phyloP scores from a whole-genome alignment of 352 stramenopile genomes.

The Phytophthora colocasiae region DNA sequence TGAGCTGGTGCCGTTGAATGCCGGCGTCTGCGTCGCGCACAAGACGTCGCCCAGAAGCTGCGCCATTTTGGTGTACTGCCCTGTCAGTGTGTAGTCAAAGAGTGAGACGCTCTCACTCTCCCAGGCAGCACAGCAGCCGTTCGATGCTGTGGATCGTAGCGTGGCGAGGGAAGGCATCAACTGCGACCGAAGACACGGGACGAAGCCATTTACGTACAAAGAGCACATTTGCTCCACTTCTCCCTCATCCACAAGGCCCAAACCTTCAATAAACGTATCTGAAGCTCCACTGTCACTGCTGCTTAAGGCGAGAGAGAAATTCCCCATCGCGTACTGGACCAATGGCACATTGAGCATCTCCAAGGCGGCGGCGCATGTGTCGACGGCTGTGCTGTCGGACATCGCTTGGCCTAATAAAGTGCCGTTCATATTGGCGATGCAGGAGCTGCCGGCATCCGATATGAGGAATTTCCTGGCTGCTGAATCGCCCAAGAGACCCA shows the following conservation, averaged over 20 bases:
- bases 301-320: constrained; percentile 38
- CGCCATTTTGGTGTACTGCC: constrained; percentile 59
- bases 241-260: constrained; percentile 33
- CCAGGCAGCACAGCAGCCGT: constrained; percentile 67
- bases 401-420: constrained; percentile 47
- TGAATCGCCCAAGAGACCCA: constrained; percentile 41
- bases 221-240: constrained; percentile 63
- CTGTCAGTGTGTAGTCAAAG: constrained; percentile 70
- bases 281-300: constrained; percentile 21
- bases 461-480: constrained; percentile 46
- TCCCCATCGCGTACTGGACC: constrained; percentile 48
- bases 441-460: constrained; percentile 50
- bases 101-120: constrained; percentile 41
- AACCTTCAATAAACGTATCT: constrained; percentile 26
- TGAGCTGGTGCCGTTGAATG: constrained; percentile 42
- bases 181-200: constrained; percentile 61
- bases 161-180: constrained; percentile 61
- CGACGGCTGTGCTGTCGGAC: constrained; percentile 39
- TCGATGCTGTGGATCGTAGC: constrained; percentile 51
- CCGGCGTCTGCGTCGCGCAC: constrained; percentile 58
- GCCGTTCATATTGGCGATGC: constrained; percentile 71
- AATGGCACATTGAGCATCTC: constrained; percentile 50
- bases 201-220: constrained; percentile 50
- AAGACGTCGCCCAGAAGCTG: constrained; percentile 62
- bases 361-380: constrained; percentile 43